Evolutionary conservation across 306 rosid genomes (phyloP).

Genomic region (Vicia villosa): DNA sequence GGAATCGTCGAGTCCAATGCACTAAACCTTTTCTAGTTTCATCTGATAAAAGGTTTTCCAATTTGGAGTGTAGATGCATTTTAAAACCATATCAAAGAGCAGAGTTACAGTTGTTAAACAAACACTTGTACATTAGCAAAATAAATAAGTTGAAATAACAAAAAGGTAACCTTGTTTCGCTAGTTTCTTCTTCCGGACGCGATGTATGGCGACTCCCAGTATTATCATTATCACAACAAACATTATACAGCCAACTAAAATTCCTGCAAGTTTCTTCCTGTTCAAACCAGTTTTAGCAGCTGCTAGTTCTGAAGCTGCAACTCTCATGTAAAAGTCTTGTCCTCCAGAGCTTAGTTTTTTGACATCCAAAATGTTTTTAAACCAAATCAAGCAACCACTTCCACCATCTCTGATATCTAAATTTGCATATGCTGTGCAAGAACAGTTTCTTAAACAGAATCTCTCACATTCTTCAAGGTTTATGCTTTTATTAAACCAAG

Average conservation of each 20-base stretch:
- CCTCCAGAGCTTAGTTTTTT: conserved; percentile 33
- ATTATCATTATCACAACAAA: conserved; percentile 12
- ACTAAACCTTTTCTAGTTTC: conserved; percentile 21
- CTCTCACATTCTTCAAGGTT: conserved; percentile 36
- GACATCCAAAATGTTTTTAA: conserved; percentile 34
- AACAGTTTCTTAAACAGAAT: conserved; percentile 39
- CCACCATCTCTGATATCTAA: conserved; percentile 37
- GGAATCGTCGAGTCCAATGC: conserved; percentile 48
- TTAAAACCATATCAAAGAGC: too few relatives aligned
- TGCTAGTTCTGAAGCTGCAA: conserved; percentile 42
- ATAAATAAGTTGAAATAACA: neutral
- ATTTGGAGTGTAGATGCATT: too few relatives aligned
- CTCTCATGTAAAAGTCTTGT: conserved; percentile 42
- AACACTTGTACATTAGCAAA: too few relatives aligned
- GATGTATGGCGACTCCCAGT: conserved; percentile 20
- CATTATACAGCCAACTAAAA: conserved; percentile 21
- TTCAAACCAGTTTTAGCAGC: neutral
- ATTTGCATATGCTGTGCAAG: conserved; percentile 45
- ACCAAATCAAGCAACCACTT: conserved; percentile 59
- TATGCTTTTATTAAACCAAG: conserved; percentile 39
- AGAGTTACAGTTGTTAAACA: too few relatives aligned
- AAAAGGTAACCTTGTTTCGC: conserved; percentile 26
- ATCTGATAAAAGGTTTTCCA: conserved; percentile 37
- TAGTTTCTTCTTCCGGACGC: conserved; percentile 18
- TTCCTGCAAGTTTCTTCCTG: conserved; percentile 37